Conservation (phyloP, 495 filamentous ascomycete species). For the Neurospora sp. region DNA sequence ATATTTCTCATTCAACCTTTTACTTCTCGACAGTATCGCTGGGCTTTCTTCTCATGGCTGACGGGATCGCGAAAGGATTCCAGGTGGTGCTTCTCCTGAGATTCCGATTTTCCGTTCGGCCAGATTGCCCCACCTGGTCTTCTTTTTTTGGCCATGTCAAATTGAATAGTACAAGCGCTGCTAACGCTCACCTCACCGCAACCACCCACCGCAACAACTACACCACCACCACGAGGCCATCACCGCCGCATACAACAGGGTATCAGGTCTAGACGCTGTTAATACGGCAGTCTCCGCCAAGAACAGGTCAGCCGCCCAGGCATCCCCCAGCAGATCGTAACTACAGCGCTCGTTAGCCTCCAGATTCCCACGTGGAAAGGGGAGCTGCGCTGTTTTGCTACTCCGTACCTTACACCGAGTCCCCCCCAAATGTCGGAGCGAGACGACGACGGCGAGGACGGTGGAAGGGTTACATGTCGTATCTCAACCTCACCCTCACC, state of each 20-base stretch:
- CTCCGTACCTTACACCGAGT: neutral
- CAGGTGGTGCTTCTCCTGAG: neutral
- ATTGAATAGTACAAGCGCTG: neutral
- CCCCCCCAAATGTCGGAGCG: neutral
- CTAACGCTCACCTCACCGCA: neutral
- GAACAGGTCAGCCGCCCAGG: neutral
- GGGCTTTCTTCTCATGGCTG: neutral
- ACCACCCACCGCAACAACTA: neutral
- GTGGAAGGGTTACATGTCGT: neutral
- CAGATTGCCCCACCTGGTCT: neutral
- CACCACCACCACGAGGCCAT: neutral
- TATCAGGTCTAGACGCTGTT: neutral
- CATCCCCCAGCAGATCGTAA: neutral
- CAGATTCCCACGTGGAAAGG: neutral
- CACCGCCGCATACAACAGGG: neutral
- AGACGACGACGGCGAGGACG: neutral
- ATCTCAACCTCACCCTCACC: neutral
- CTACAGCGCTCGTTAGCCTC: neutral
- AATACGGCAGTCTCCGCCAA: neutral
- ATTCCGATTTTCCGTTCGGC: neutral
- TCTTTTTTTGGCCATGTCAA: neutral
- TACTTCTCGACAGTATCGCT: neutral
- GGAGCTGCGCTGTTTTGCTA: neutral
- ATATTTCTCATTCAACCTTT: neutral
- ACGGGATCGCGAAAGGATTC: neutral